These are phyloP conservation scores for Mucor velutinosus DNA, from an alignment of 371 early-diverging fungal genomes.

Conservation along the genomic window DNA sequence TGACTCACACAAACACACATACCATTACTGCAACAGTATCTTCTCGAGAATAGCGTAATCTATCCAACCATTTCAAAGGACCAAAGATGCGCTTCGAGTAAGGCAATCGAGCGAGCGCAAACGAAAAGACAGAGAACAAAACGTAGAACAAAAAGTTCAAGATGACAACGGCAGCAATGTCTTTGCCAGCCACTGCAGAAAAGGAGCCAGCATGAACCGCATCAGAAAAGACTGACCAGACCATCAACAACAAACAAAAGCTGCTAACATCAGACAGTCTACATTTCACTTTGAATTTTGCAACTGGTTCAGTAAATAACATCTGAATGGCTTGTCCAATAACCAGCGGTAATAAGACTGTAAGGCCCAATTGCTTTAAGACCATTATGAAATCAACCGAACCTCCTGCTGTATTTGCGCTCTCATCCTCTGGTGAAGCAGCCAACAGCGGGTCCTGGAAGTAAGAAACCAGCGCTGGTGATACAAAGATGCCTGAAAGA, in stretches of 20 bases:
- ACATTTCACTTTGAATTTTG: constrained; percentile 49
- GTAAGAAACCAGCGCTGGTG: constrained; percentile 53
- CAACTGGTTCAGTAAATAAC: constrained; percentile 55
- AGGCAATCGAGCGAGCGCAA: constrained; percentile 44
- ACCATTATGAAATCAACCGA: constrained; percentile 56
- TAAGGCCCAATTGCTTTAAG: constrained; percentile 61
- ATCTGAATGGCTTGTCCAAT: constrained; percentile 68
- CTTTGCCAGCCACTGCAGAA: constrained; percentile 50
- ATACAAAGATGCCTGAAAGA: constrained; percentile 65
- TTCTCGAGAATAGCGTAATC: constrained; percentile 45
- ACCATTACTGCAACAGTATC: constrained; percentile 66
- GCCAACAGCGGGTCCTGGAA: constrained; percentile 41
- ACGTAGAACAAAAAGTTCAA: constrained; percentile 53
- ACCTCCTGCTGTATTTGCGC: constrained; percentile 32
- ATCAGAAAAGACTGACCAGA: constrained; percentile 78
- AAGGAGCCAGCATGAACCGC: constrained; percentile 63
- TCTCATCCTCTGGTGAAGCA: constrained; percentile 49
- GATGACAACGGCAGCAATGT: constrained; percentile 56
- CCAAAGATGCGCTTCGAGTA: constrained; percentile 16
- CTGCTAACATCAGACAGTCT: constrained; percentile 64
- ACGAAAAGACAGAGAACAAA: constrained; percentile 42
- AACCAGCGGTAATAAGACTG: constrained; percentile 65
- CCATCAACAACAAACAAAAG: constrained; percentile 62
- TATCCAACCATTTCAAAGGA: constrained; percentile 20
- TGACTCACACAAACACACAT: constrained; percentile 2